Evolutionary conservation across 345 rosid species (phyloP), one percentile per base, ranked within the genome.

Genomic region (Citrus hindsii): DNA sequence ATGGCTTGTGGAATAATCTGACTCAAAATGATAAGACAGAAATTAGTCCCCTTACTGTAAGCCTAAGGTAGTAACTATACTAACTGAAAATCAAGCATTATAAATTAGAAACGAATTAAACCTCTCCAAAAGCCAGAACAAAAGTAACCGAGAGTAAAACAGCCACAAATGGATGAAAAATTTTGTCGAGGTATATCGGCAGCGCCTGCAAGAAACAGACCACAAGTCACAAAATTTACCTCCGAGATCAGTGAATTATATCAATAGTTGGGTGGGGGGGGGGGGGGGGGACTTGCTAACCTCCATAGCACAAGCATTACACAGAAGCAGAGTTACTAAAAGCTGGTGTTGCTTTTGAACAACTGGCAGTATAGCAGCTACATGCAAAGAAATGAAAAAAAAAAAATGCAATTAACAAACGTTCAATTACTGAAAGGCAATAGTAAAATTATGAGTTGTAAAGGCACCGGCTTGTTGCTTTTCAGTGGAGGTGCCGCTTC

Each of bases 281-380:
- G n/a, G n/a, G n/a, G n/a, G 8, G 1, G 10, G 30, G 30, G 32
- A 30, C 0, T 53, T 24, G 24, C 21, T 75, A 70, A 91, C 97
- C 97, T 92, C 95, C 97, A 91, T 92, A 2, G 97, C 85, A 82
- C 87, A 91, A 40, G 97, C 95, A 88, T 92, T 92, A 79, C 93
- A 92, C 2, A 92, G 87, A 80, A 92, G 92, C 69, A 92, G 79
- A 74, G 97, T 92, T 70, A 91, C 97, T 24, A 92, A 92, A 80
- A 92, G 92, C 78, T 91, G 97, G 82, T 91, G 95, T 74, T 91
- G 97, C 83, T 90, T 92, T 69, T 88, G 88, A 71, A 91, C 93
- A 79, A 92, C 97, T 1, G 97, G 97, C 70, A 92, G 82, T 25
- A 92, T 92, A 24, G 85, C 84, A 84, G 95, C 97, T 92, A 67